Evolutionary conservation across 2,329 filamentous ascomycete species (phyloP).

Genomic region (Aureobasidium sp.): DNA sequence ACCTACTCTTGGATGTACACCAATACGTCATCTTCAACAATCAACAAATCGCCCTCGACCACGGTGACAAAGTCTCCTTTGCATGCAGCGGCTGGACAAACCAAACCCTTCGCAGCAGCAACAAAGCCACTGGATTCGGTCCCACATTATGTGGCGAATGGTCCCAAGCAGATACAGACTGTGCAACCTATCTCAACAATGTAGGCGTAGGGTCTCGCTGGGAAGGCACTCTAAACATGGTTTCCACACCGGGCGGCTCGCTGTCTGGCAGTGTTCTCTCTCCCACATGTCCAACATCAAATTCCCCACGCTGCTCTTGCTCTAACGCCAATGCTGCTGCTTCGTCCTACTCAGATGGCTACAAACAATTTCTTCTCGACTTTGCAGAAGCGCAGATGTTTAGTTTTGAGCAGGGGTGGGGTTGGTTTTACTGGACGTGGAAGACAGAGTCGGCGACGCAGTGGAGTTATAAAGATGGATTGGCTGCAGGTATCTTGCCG

Average conservation of each 20-base stretch:
- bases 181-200: slow-evolving; percentile 77
- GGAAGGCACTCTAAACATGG: slow-evolving; percentile 72
- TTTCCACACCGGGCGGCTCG: slow-evolving; percentile 42
- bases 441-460: slow-evolving; percentile 76
- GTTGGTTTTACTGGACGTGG: slow-evolving; percentile 99
- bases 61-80: slow-evolving; percentile 76
- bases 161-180: slow-evolving; percentile 96
- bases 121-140: slow-evolving; percentile 72
- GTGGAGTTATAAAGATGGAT: slow-evolving; percentile 84
- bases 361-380: slow-evolving; percentile 78
- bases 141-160: slow-evolving; percentile 94
- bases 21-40: slow-evolving; percentile 98
- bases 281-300: slow-evolving; percentile 63
- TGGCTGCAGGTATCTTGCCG: slow-evolving; percentile 72
- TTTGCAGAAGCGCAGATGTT: slow-evolving; percentile 97
- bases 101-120: slow-evolving; percentile 65
- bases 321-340: slow-evolving; percentile 66
- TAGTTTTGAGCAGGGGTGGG: slow-evolving; percentile 85
- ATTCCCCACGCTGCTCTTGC: slow-evolving; percentile 62
- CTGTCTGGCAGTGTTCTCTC: slow-evolving; percentile 52
- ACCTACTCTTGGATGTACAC: slow-evolving; percentile 87
- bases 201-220: slow-evolving; percentile 82
- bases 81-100: slow-evolving; percentile 81
- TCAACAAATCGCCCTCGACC: slow-evolving; percentile 71
- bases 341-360: slow-evolving; percentile 56